These are phyloP conservation scores for Myxozyma nipponensis DNA, from an alignment of 805 yeast species.

Conservation along the genomic window DNA sequence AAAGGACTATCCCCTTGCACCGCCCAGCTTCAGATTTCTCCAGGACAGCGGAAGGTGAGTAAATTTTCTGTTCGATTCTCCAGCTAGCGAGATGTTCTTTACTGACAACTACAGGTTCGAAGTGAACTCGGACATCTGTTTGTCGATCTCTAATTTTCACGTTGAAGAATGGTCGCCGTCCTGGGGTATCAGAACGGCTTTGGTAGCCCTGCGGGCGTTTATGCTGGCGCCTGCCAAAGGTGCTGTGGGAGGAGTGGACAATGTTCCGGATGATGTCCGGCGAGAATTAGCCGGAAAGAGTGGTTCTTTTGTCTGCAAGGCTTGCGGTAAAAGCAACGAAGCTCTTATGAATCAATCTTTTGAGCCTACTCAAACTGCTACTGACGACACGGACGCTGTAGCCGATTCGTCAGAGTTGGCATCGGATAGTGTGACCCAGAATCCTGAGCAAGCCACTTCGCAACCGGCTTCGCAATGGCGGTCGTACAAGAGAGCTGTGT, in stretches of 20 bases:
- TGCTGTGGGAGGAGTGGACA: slow-evolving; percentile 24
- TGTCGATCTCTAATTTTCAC: slow-evolving; percentile 26
- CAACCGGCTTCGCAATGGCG: no score
- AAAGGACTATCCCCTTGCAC: slow-evolving; percentile 82
- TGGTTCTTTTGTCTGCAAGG: slow-evolving; percentile 4
- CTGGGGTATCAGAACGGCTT: slow-evolving; percentile 27
- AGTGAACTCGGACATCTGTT: slow-evolving; percentile 23
- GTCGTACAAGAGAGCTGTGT: no score
- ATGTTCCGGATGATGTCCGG: slow-evolving; percentile 20
- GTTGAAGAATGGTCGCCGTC: slow-evolving; percentile 28
- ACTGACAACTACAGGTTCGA: slow-evolving; percentile 14
- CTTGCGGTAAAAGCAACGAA: slow-evolving; percentile 10
- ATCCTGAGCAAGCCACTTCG: no score
- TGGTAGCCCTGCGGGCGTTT: slow-evolving; percentile 22
- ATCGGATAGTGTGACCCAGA: no score
- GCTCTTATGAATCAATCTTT: slow-evolving; percentile 1
- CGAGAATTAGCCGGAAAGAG: slow-evolving; percentile 18
- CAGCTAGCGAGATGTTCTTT: neutral
- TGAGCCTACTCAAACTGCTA: no score
- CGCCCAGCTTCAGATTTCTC: slow-evolving; percentile 49
- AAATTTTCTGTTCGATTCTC: neutral
- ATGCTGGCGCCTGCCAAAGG: slow-evolving; percentile 25
- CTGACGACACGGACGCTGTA: no score
- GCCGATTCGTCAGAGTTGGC: no score
- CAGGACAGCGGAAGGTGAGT: slow-evolving; percentile 15